Percentiles rank a stretch among this genome's conserved stretches.
Evolutionary conservation across 306 rosid genomes (phyloP).

Genomic region (Dalbergia oliveri): DNA sequence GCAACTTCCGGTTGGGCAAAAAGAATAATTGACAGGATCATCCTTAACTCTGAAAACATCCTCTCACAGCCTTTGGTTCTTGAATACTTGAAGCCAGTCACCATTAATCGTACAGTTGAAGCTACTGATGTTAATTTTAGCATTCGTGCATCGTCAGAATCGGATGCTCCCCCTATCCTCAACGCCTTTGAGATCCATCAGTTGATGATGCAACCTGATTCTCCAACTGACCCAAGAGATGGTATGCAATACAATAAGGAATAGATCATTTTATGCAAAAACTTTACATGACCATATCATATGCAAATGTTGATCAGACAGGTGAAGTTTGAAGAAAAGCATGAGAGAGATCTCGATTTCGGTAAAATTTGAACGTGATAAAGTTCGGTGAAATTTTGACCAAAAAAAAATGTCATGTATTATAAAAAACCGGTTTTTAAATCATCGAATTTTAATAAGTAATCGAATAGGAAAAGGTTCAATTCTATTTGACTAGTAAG

Average conservation of each 20-base stretch:
- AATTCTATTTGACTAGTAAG: too few species aligned
- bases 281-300: too few species aligned
- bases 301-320: too few species aligned
- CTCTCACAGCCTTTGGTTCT: constrained; percentile 37
- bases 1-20: constrained; percentile 38
- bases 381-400: too few species aligned
- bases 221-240: constrained; percentile 28
- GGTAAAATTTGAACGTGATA: too few species aligned
- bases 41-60: constrained; percentile 20
- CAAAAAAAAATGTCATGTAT: too few species aligned
- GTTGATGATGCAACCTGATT: neutral
- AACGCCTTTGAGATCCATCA: constrained; percentile 57
- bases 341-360: too few species aligned
- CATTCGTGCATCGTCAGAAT: constrained; percentile 20
- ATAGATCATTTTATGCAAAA: too few species aligned
- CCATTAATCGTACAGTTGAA: neutral
- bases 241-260: neutral
- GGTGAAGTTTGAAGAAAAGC: too few species aligned
- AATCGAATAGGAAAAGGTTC: too few species aligned
- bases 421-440: too few species aligned
- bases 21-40: constrained; percentile 45
- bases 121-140: neutral
- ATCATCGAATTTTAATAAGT: too few species aligned
- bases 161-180: constrained; percentile 61
- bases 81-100: constrained; percentile 43